phyloP scores from a whole-genome alignment of 169 alveolate species.

The Plasmodium knowlesi region DNA sequence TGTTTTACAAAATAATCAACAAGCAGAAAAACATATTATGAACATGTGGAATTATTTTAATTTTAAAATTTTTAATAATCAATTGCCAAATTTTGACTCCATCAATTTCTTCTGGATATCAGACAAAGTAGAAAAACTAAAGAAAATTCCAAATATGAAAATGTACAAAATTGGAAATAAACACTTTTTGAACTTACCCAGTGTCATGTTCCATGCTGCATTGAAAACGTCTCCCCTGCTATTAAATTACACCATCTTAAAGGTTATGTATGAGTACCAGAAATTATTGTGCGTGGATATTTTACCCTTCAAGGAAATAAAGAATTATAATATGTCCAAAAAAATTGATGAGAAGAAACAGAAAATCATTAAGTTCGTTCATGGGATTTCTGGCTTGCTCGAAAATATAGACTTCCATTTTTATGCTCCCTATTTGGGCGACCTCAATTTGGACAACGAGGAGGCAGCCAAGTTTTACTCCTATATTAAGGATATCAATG shows the following conservation, averaged over 20 bases:
- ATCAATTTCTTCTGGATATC: conserved; percentile 47
- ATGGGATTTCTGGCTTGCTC: conserved; percentile 56
- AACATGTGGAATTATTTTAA: conserved; percentile 69
- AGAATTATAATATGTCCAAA: conserved; percentile 30
- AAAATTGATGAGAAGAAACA: conserved; percentile 46
- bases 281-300: conserved; percentile 27
- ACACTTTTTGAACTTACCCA: conserved; percentile 56
- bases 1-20: conserved; percentile 37
- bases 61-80: conserved; percentile 55
- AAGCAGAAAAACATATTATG: conserved; percentile 63
- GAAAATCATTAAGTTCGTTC: conserved; percentile 57
- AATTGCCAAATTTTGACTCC: conserved; percentile 45
- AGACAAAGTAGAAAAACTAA: conserved; percentile 19
- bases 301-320: conserved; percentile 55
- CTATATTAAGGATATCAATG: conserved; percentile 16
- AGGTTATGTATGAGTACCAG: conserved; percentile 62
- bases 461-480: conserved; percentile 49
- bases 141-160: conserved; percentile 53
- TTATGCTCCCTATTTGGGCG: conserved; percentile 64
- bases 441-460: conserved; percentile 29
- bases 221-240: conserved; percentile 51
- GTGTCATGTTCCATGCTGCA: neutral
- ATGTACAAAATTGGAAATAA: conserved; percentile 49
- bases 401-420: conserved; percentile 70
- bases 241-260: conserved; percentile 57